Evolutionary conservation across 2,329 filamentous ascomycete species (phyloP).

Genomic region (Penicillium sumatraense): DNA sequence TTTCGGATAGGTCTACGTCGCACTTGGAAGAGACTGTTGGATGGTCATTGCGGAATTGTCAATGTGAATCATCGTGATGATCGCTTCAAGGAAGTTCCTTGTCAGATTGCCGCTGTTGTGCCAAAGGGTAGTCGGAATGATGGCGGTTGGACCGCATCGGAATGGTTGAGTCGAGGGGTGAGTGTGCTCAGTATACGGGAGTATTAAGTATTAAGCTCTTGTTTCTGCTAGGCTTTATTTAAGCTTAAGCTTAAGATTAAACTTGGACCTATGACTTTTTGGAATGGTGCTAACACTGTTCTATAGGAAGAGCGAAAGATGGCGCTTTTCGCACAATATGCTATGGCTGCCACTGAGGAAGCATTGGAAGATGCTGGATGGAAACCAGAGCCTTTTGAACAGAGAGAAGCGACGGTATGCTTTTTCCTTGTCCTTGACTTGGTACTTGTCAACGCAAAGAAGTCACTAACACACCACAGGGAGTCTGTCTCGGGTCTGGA

Average conservation of each 20-base stretch:
- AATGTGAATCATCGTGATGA: conserved; percentile 68
- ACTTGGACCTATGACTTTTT: too few relatives aligned
- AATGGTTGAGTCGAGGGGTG: conserved; percentile 51
- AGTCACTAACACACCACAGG: conserved; percentile 47
- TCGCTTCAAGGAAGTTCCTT: conserved; percentile 74
- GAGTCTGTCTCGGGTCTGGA: conserved; percentile 91
- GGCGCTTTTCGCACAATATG: conserved; percentile 92
- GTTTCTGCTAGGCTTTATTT: too few relatives aligned
- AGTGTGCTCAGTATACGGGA: too few relatives aligned
- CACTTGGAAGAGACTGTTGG: conserved; percentile 81
- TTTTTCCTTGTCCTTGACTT: background rate
- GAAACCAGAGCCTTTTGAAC: conserved; percentile 63
- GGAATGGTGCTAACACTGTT: background rate
- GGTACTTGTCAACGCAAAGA: background rate
- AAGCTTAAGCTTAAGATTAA: too few relatives aligned
- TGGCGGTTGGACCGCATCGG: conserved; percentile 49
- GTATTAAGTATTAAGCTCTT: too few relatives aligned
- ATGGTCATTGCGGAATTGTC: conserved; percentile 78
- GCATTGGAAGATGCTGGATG: conserved; percentile 83
- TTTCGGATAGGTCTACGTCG: conserved; percentile 63
- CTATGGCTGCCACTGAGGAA: conserved; percentile 82
- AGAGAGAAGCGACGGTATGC: conserved; percentile 71
- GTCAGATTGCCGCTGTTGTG: conserved; percentile 82
- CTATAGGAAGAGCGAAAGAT: conserved; percentile 72
- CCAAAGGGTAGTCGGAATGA: conserved; percentile 59